Base-by-base conservation (phyloP, 345 rosid genomes). In the Dipteronia dyeriana region DNA sequence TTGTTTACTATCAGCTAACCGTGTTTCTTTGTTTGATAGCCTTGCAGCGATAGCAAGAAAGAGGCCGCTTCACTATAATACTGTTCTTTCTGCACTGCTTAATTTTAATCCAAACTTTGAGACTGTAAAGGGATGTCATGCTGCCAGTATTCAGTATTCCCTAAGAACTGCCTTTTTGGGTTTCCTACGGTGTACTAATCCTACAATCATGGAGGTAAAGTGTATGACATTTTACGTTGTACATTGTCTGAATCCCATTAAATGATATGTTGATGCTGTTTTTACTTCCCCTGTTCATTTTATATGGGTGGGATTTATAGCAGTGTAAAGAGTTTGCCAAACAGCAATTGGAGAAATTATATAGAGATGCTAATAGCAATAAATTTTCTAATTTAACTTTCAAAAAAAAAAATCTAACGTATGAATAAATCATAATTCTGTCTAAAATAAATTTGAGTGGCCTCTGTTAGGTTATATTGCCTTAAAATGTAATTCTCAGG, bases 131-230 rank as follows among this genome's bases (percentile, higher is more conserved):
- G 91, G 90, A 67, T 79, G 85, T 76, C 99, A 91, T 85, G 82
- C 75, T 78, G 83, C 88, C 81, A 96, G 98, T 76, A 79, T 94
- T 61, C 97, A 87, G 69, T 94, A 91, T 82, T 96, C 98, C 45
- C 71, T 96, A 68, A 92, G 97, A 84, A 92, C 97, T 79, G 97
- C 99, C 51, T 92, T 92, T 79, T 80, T 96, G 85, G 98, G 98
- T 82, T 96, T 96, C 84, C 90, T 96, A 73, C 87, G 99, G 82
- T 89, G 95, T 82, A 85, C 91, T 66, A 71, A 82, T 86, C 91
- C 97, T 20, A 45, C 89, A 71, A 88, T 91, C 75, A 47, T 90
- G 51, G 99, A 96, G 98, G 99, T 96, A 84, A 57, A 41, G 72
- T 66, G 67, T 82, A 59, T 47, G 66, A 49, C 62, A n/a, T 76